phyloP scores from a whole-genome alignment of 2,329 filamentous ascomycete species.

The Botrytis paeoniae region DNA sequence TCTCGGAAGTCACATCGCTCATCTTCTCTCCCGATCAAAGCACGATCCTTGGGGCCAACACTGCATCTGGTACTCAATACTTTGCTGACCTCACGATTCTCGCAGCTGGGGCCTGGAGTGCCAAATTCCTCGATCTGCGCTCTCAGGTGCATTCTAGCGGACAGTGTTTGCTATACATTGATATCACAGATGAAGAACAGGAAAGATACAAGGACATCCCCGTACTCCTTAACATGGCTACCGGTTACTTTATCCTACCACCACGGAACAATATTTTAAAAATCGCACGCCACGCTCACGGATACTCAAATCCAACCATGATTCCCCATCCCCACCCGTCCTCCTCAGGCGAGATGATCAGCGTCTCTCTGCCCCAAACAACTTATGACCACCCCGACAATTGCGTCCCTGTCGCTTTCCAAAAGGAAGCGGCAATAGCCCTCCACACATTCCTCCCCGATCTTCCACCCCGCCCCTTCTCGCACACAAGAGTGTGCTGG shows the following conservation, averaged over 20 bases:
- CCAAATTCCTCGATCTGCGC: conserved; percentile 70
- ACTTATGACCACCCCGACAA: conserved; percentile 26
- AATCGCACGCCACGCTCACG: conserved; percentile 58
- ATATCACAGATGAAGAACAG: conserved; percentile 71
- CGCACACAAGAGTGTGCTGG: conserved; percentile 56
- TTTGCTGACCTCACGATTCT: conserved; percentile 72
- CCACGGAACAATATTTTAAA: conserved; percentile 56
- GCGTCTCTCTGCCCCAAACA: conserved; percentile 30
- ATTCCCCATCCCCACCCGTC: conserved; percentile 29
- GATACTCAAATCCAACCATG: conserved; percentile 47
- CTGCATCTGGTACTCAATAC: conserved; percentile 49
- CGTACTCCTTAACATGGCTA: conserved; percentile 68
- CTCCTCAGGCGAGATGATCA: conserved; percentile 18
- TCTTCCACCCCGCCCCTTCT: conserved; percentile 51
- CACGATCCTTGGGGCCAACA: conserved; percentile 54
- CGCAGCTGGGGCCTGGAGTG: conserved; percentile 85
- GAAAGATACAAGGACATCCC: conserved; percentile 61
- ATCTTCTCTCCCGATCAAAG: conserved; percentile 29
- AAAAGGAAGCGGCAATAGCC: conserved; percentile 27
- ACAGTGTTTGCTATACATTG: conserved; percentile 75
- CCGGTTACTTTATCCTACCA: conserved; percentile 72
- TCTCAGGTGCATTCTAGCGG: conserved; percentile 78
- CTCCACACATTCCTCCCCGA: conserved; percentile 49
- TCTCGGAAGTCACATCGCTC: conserved; percentile 40
- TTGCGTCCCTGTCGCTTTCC: conserved; percentile 29